Percentiles rank a stretch among this genome's conserved stretches.
phyloP scores from a whole-genome alignment of 2,329 filamentous ascomycete genomes.

The Rhynchosporium secalis region DNA sequence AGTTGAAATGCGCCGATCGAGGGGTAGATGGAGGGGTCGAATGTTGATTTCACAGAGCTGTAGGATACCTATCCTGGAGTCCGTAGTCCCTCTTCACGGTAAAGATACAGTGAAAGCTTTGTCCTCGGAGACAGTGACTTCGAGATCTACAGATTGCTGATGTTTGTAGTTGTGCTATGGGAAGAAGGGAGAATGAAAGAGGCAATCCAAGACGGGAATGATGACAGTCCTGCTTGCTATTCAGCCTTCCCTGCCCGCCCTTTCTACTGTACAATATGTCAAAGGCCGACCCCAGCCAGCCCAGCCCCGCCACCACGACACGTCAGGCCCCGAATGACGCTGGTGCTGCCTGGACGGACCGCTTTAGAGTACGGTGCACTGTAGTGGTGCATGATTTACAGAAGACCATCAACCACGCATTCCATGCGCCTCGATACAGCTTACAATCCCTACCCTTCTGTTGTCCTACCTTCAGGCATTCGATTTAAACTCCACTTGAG shows the following conservation, averaged over 20 bases:
- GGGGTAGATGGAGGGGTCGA: slow-evolving; percentile 17
- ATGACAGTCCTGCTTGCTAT: neutral
- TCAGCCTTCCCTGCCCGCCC: neutral
- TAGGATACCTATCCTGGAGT: neutral
- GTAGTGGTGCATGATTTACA: too few relatives aligned
- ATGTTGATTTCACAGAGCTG: neutral
- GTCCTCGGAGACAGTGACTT: neutral
- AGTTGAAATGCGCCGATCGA: slow-evolving; percentile 18
- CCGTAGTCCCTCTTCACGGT: too few relatives aligned
- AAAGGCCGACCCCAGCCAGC: neutral
- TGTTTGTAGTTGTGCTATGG: neutral
- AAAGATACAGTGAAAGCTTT: neutral
- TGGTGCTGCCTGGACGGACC: too few relatives aligned
- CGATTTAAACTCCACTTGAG: too few relatives aligned
- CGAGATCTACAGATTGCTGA: neutral
- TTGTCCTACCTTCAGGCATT: too few relatives aligned
- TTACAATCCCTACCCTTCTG: too few relatives aligned
- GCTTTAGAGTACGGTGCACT: neutral
- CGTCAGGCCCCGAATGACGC: slow-evolving; percentile 1
- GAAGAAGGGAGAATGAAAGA: neutral
- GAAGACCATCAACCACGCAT: too few relatives aligned
- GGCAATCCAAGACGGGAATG: neutral
- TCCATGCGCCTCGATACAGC: too few relatives aligned
- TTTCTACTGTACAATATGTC: neutral
- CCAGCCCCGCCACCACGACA: slow-evolving; percentile 10